Conservation (phyloP, 192 early-diverging fungal species). For the Coemansia sp. region DNA sequence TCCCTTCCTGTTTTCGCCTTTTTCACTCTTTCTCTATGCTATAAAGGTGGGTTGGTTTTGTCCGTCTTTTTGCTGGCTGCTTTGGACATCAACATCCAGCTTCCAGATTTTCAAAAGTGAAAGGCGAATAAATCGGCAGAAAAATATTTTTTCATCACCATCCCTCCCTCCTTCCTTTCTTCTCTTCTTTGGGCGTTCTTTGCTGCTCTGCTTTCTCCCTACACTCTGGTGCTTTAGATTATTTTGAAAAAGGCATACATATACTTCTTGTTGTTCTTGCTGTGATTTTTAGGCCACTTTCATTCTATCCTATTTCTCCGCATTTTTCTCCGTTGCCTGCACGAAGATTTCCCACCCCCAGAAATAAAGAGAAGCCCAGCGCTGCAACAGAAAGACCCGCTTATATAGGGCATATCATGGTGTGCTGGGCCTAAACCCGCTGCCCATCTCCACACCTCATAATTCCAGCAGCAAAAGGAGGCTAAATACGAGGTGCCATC, state of each 20-base stretch:
- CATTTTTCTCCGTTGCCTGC: constrained; percentile 6
- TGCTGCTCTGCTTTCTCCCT: not conserved
- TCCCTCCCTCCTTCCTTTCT: constrained; percentile 7
- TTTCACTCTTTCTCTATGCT: not conserved
- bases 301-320: not conserved
- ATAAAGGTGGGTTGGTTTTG: not conserved
- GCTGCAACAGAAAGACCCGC: not conserved
- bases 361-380: not conserved
- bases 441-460: not conserved
- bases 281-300: not conserved
- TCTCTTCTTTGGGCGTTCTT: constrained; percentile 10
- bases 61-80: not conserved
- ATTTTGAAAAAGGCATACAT: not conserved
- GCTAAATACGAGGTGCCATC: not conserved
- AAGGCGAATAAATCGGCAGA: constrained; percentile 13
- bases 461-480: not conserved
- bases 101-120: not conserved
- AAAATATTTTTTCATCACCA: too few relatives aligned
- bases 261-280: not conserved
- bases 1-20: not conserved
- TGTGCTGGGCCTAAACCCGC: not conserved
- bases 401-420: constrained; percentile 2
- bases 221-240: not conserved
- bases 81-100: not conserved
- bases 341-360: constrained; percentile 6